A percentile compares a stretch with the other conserved stretches of the same genome.
phyloP scores from a whole-genome alignment of 2,329 filamentous ascomycete species.

The Colletotrichum filicis region DNA sequence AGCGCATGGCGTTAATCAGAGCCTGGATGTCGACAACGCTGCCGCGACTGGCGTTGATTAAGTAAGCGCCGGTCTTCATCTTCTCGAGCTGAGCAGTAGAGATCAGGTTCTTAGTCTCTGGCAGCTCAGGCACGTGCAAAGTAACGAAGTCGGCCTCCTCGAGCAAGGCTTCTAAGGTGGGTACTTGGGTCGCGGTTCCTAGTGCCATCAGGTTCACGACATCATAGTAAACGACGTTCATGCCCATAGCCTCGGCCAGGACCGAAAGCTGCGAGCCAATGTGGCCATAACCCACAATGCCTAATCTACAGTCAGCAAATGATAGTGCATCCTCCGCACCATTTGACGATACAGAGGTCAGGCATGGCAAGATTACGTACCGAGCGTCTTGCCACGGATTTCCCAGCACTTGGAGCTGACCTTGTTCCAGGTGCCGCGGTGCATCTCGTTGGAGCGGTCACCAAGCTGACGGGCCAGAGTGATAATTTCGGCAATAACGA shows the following conservation, averaged over 20 bases:
- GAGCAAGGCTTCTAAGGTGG: conserved; percentile 80
- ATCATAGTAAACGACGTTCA: conserved; percentile 98
- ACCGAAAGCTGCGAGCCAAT: conserved; percentile 97
- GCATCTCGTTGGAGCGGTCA: conserved; percentile 94
- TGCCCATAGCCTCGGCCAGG: conserved; percentile 95
- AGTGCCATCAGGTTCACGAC: conserved; percentile 94
- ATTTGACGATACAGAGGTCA: neutral
- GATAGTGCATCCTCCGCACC: neutral
- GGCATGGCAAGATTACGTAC: conserved; percentile 52
- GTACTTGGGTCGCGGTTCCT: conserved; percentile 86
- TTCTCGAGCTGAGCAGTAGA: conserved; percentile 79
- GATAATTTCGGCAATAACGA: conserved; percentile 96
- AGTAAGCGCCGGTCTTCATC: conserved; percentile 94
- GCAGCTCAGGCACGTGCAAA: conserved; percentile 91
- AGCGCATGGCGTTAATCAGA: conserved; percentile 86
- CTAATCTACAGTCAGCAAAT: conserved; percentile 47
- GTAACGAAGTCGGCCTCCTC: conserved; percentile 90
- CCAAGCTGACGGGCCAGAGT: conserved; percentile 89
- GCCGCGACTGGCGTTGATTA: conserved; percentile 96
- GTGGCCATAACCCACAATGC: conserved; percentile 96
- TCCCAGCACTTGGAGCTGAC: conserved; percentile 98
- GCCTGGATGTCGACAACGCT: conserved; percentile 95
- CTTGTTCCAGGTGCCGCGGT: conserved; percentile 97
- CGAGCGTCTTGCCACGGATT: conserved; percentile 95
- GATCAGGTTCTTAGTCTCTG: conserved; percentile 95